These are phyloP conservation scores for Nemania sp. DNA, from an alignment of 2,329 filamentous ascomycete genomes.

Conservation along the genomic window DNA sequence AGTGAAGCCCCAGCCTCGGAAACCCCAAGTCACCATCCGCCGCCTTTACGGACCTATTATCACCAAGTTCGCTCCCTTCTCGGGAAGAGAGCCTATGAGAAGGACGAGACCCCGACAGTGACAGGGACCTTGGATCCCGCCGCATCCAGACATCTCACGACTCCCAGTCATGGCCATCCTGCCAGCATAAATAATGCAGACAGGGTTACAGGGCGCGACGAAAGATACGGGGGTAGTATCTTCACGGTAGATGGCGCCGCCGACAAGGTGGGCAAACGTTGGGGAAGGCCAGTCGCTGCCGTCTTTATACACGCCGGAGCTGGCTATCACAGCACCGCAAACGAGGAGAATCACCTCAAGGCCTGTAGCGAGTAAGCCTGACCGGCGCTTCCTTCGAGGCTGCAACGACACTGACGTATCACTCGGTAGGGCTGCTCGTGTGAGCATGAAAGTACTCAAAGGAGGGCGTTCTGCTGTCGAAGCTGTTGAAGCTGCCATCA, in stretches of 20 bases:
- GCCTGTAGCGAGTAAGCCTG: slow-evolving; percentile 82
- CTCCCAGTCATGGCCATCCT: neutral
- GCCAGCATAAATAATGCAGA: neutral
- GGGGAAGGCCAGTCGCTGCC: slow-evolving; percentile 52
- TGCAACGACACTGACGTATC: slow-evolving; percentile 5
- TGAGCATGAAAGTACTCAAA: slow-evolving; percentile 80
- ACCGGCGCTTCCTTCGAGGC: neutral
- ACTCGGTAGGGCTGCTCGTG: slow-evolving; percentile 71
- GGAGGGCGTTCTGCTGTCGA: slow-evolving; percentile 81
- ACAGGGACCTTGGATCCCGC: neutral
- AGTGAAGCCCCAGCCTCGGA: slow-evolving; percentile 9
- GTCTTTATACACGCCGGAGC: slow-evolving; percentile 97
- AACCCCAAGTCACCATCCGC: neutral
- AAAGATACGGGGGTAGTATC: slow-evolving; percentile 1
- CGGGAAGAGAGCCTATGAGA: slow-evolving; percentile 19
- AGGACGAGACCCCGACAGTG: neutral
- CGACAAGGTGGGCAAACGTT: slow-evolving; percentile 44
- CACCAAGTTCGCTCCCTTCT: slow-evolving; percentile 18
- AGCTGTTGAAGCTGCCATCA: slow-evolving; percentile 87
- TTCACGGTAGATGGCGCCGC: slow-evolving; percentile 46
- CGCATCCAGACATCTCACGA: neutral
- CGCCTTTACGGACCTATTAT: slow-evolving; percentile 17
- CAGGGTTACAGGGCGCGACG: neutral
- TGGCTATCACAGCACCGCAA: slow-evolving; percentile 86
- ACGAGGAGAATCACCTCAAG: slow-evolving; percentile 81